Base-by-base conservation (phyloP, 2,329 filamentous ascomycete species). In the Exophiala oligosperma region DNA sequence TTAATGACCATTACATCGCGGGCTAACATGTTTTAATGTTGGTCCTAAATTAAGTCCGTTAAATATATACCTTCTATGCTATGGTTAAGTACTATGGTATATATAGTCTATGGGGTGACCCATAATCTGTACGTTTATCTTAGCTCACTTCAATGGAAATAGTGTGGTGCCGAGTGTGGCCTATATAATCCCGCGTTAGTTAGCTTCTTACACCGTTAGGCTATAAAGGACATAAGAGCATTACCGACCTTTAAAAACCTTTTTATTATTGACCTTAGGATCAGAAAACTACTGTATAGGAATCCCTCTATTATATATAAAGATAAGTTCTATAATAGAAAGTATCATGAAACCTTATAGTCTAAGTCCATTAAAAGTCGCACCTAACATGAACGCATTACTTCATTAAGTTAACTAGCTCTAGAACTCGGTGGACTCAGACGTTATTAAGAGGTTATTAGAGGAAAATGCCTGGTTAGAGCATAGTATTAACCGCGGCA, bases 381-480 rank as follows among this genome's bases (percentile, higher is more conserved):
- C 41, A 53, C 49, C 32, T 3, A 51, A 37, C n/a, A 37, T 53
- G 24, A 37, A 46, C 24, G 23, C 38, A 29, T 53, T 53, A 53
- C 51, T 53, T 23, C 21, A 44, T 21, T 21, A 53, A 26, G 51
- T 53, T 37, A 37, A 53, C 24, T 37, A 53, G 41, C 41, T 53
- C 21, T 23, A 53, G 28, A 38, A 53, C n/a, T 26, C 51, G 41
- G 28, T 53, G 24, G 24, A 53, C 38, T 41, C 24, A 14, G 24
- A 53, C 17, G 23, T 53, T 38, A 14, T 46, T 11, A 37, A 53
- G 23, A n/a, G 51, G 14, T 38, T 53, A 6, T 32, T 38, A 14
- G 38, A 53, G 51, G 51, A 53, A 46, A 53, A 53, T 53, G 24
- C 14, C 28, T 41, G 17, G 38, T 37, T 53, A n/a, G 23, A 53